Evolutionary conservation across 768 basidiomycete genomes (phyloP).

Genomic region (Phylloporus scabripes): DNA sequence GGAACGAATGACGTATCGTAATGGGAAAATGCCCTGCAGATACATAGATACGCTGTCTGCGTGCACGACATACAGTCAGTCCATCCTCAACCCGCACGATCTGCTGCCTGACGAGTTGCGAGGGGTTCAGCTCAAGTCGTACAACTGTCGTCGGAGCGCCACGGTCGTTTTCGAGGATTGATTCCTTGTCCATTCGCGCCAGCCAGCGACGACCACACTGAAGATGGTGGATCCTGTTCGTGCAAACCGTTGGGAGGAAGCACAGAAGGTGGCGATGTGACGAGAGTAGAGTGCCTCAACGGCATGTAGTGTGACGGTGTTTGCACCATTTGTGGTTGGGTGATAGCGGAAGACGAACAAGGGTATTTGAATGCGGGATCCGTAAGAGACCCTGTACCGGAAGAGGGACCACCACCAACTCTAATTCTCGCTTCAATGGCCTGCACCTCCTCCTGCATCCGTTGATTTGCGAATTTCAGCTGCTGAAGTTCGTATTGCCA

Average conservation of each 20-base stretch:
- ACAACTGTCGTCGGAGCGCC: conserved; percentile 23
- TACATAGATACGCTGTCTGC: neutral
- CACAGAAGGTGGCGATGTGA: conserved; percentile 1
- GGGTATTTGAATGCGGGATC: neutral
- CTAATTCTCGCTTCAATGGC: conserved; percentile 30
- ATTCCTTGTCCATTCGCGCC: conserved; percentile 20
- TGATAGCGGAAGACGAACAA: neutral
- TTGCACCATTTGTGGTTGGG: conserved; percentile 4
- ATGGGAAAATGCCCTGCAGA: neutral
- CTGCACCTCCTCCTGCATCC: conserved; percentile 54
- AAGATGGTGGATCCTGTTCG: conserved; percentile 14
- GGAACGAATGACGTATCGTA: neutral
- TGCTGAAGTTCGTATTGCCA: conserved; percentile 96
- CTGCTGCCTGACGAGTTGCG: neutral
- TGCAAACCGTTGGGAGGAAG: conserved; percentile 14
- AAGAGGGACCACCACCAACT: neutral
- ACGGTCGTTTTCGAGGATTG: conserved; percentile 24
- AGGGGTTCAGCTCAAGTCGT: conserved; percentile 10
- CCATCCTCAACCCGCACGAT: neutral
- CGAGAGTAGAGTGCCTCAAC: conserved; percentile 1
- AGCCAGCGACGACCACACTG: conserved; percentile 27
- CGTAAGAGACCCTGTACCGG: neutral
- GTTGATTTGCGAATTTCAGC: conserved; percentile 64
- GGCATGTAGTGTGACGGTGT: conserved; percentile 4
- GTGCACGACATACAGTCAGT: neutral